Base-by-base conservation (phyloP, 495 filamentous ascomycete genomes). In the Achaetomiella virescens region DNA sequence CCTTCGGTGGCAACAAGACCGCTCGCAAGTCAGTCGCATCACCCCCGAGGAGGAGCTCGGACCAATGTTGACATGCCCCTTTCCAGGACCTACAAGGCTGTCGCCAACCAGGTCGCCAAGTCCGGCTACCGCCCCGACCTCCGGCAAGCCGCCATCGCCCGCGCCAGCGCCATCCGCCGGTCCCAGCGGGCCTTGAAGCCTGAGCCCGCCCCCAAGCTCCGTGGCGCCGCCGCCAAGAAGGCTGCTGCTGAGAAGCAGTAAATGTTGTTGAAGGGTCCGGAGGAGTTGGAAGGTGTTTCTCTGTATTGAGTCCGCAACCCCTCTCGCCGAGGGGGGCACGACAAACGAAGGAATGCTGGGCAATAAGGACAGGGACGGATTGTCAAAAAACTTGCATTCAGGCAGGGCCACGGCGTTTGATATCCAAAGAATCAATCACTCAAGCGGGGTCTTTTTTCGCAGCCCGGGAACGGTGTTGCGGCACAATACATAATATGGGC, bases 41-140 rank as follows among this genome's bases (percentile, higher is more conserved):
- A 37, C 7, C 29, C 27, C 53, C 22, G 14, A 17, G 43, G 37
- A 46, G 33, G 12, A 60, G 14, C 8, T 46, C 18, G 42, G 40
- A 31, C 27, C 4, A 17, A 44, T 66, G 54, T 59, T 67, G 58
- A 68, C 66, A 60, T 63, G 44, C 51, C 53, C n/a, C 15, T 51
- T 31, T 61, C 48, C 66, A 97, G 92, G 80, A 89, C 88, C 74
- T 97, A 89, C 82, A 88, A 84, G 77, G 77, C 80, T 61, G 84
- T 97, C 67, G 91, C 86, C 70, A 84, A 76, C 77, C 75, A 75
- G 69, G 85, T 85, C 57, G 88, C 90, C 66, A 91, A 89, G 83
- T 78, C 81, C 70, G 79, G 82, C 63, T 95, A 93, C 82, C 85
- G 93, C 69, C 70, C 85, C 64, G 93, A 98, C 70, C 80, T 98